Base-by-base conservation (phyloP, 2,329 filamentous ascomycete genomes). In the Fragosphaeria purpurea region DNA sequence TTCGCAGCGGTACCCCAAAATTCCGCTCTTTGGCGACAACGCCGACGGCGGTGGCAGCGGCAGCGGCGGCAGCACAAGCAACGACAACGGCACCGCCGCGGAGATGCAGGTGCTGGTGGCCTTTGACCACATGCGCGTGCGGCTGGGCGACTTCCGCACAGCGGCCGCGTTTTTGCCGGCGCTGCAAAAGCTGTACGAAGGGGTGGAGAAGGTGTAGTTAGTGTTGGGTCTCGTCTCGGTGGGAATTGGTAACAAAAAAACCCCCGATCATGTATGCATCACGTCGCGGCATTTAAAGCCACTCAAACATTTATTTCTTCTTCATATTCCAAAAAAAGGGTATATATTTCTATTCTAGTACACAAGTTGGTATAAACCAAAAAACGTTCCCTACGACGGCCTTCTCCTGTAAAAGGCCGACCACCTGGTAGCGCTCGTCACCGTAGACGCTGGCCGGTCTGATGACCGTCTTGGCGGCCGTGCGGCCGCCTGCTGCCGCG, bases 1-100 rank as follows among this genome's bases (percentile, higher is more conserved):
- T 68, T 90, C 84, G 50, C 93, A 98, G 70, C 77, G 93, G 7
- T 98, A 98, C 66, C 85, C 88, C 60, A 91, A 91, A 67, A 72
- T 80, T 37, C 82, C 77, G 2, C 69, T 74, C 3, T 65, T 79
- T 4, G 48, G 48, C 22, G 41, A 50, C 33, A 22, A 38, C 7
- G 38, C 4, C 44, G 43, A 51, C 56, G 55, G 67, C 60, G 37
- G 60, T 57, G 9, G 54, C 52, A 49, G 55, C 51, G 7, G 7
- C 34, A 61, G 59, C 48, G 47, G 46, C 13, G 41, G 32, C 49
- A 65, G 67, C 52, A 62, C 65, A 6, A 11, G 35, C 7, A 11
- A 7, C 35, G 35, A 37, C 35, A 37, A 11, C 35, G 2, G 7
- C 7, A 7, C 35, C 7, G 60, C 61, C 35, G 68, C 66, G 22